A percentile compares a stretch with the other conserved stretches of the same genome.
phyloP scores from a whole-genome alignment of 2,329 filamentous ascomycete species.

The Camptophora hylomeconis region DNA sequence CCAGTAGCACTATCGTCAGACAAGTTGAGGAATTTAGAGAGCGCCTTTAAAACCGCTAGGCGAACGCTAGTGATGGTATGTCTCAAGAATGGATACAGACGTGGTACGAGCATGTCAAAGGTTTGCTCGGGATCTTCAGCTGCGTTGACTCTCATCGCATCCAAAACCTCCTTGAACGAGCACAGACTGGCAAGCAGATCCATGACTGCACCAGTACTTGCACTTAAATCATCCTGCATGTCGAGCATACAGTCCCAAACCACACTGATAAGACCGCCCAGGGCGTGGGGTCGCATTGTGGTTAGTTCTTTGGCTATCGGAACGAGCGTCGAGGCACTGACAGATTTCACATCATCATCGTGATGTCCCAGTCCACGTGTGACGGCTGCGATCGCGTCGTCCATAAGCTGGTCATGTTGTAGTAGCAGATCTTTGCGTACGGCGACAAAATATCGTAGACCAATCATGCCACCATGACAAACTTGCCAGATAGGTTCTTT shows the following conservation, averaged over 20 bases:
- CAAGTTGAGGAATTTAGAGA: slow-evolving; percentile 84
- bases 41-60: slow-evolving; percentile 78
- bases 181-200: slow-evolving; percentile 91
- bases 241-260: slow-evolving; percentile 97
- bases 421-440: slow-evolving; percentile 86
- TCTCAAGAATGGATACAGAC: slow-evolving; percentile 87
- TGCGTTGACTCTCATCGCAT: slow-evolving; percentile 87
- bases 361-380: slow-evolving; percentile 86
- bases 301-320: slow-evolving; percentile 95
- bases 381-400: slow-evolving; percentile 81
- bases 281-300: slow-evolving; percentile 60
- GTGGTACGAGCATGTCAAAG: slow-evolving; percentile 81
- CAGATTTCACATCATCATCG: slow-evolving; percentile 91
- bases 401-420: slow-evolving; percentile 71
- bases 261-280: slow-evolving; percentile 77
- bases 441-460: slow-evolving; percentile 84
- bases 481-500: slow-evolving; percentile 77
- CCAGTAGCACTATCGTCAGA: slow-evolving; percentile 66
- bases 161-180: slow-evolving; percentile 80
- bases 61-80: slow-evolving; percentile 96
- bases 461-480: slow-evolving; percentile 96
- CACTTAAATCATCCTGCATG: slow-evolving; percentile 90
- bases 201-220: slow-evolving; percentile 97
- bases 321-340: slow-evolving; percentile 93
- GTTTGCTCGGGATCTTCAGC: slow-evolving; percentile 72